A percentile compares a stretch with the other conserved stretches of the same genome.
phyloP scores from a whole-genome alignment of 345 rosid genomes.

The Eucalyptus regnans region DNA sequence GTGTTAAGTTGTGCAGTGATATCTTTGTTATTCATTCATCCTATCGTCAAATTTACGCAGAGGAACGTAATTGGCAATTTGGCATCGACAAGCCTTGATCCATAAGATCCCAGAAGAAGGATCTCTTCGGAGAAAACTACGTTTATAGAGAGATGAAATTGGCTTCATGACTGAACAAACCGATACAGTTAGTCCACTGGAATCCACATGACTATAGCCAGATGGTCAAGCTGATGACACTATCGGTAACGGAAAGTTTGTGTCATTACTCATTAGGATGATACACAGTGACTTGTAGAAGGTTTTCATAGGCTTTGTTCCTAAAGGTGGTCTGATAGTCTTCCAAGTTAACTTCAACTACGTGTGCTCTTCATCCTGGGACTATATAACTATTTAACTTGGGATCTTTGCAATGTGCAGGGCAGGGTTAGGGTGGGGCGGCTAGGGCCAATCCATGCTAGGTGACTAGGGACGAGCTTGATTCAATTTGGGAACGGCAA shows the following conservation, averaged over 20 bases:
- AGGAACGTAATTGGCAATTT: not conserved
- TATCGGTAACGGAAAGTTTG: not conserved
- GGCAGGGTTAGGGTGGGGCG: not conserved
- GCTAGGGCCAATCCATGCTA: not conserved
- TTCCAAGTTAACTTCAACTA: not conserved
- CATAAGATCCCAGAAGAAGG: not conserved
- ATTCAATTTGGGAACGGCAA: not conserved
- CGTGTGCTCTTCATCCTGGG: not conserved
- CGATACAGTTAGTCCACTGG: not conserved
- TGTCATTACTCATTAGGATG: not conserved
- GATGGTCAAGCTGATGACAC: not conserved
- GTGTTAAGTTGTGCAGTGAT: not conserved
- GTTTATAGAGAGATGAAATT: not conserved
- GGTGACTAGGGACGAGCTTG: not conserved
- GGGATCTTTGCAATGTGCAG: not conserved
- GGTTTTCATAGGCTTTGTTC: not conserved
- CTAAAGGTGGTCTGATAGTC: not conserved
- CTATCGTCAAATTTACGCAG: not conserved
- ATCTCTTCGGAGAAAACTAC: not conserved
- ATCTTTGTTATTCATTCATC: not conserved
- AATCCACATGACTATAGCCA: not conserved
- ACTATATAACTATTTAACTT: not conserved
- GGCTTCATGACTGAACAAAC: not conserved
- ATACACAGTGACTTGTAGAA: not conserved
- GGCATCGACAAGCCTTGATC: not conserved